Evolutionary conservation across 257 asterid genomes (phyloP).

Genomic region (Rubia yunnanensis): DNA sequence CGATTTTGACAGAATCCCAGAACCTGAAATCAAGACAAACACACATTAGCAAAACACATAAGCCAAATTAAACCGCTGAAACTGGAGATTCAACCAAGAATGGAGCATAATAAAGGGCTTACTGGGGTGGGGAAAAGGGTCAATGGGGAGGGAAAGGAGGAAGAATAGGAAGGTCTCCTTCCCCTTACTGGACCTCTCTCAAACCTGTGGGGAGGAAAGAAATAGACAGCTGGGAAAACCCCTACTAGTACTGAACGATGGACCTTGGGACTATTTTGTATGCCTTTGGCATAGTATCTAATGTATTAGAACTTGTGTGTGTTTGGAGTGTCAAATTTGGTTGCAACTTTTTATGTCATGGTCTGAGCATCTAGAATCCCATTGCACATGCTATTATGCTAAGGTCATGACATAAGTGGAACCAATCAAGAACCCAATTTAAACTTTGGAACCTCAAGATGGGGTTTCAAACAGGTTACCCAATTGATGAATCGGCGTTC

Average conservation of each 20-base stretch:
- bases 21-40: slow-evolving; percentile 10
- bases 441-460: too few relatives aligned
- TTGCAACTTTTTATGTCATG: too few relatives aligned
- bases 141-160: slow-evolving; percentile 14
- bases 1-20: not conserved
- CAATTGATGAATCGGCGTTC: too few relatives aligned
- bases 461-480: too few relatives aligned
- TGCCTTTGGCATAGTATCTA: not conserved
- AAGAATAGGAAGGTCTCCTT: slow-evolving; percentile 17
- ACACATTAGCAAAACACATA: not conserved
- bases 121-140: not conserved
- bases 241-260: slow-evolving; percentile 8
- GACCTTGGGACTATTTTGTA: not conserved
- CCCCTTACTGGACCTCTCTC: slow-evolving; percentile 35
- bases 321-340: slow-evolving; percentile 5
- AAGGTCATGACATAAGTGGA: too few relatives aligned
- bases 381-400: too few relatives aligned
- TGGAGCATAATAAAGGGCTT: not conserved
- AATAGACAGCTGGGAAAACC: slow-evolving; percentile 33
- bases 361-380: too few relatives aligned
- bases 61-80: not conserved
- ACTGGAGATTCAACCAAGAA: not conserved
- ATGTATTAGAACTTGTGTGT: not conserved
- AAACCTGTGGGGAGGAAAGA: slow-evolving; percentile 24
- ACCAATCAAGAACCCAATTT: too few relatives aligned